Conservation (phyloP, 2,329 filamentous ascomycete genomes). For the Trichoderma atrobrunneum region DNA sequence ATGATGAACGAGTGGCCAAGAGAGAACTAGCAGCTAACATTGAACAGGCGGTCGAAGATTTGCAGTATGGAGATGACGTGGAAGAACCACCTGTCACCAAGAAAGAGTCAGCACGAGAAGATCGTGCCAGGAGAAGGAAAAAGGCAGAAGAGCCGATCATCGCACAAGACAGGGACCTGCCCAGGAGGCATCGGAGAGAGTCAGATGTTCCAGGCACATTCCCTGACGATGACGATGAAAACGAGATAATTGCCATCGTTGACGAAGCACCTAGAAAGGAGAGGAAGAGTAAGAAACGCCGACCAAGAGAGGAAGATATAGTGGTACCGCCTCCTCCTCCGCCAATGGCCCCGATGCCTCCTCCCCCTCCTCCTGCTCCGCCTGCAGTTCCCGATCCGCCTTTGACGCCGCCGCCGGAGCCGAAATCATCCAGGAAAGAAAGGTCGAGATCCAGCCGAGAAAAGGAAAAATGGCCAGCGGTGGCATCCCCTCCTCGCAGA, state of each 20-base stretch:
- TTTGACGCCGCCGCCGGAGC: constrained; percentile 51
- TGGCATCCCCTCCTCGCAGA: constrained; percentile 44
- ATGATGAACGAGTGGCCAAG: constrained; percentile 23
- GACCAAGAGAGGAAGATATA: constrained; percentile 20
- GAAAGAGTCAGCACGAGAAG: background rate
- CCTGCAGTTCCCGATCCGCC: constrained; percentile 48
- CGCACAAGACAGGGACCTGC: constrained; percentile 23
- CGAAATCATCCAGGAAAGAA: constrained; percentile 67
- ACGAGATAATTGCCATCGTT: constrained; percentile 50
- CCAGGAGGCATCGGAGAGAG: constrained; percentile 31
- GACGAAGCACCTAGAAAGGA: constrained; percentile 46
- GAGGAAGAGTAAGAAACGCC: constrained; percentile 38
- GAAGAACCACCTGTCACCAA: background rate
- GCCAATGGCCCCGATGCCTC: constrained; percentile 25
- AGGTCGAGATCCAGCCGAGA: constrained; percentile 73
- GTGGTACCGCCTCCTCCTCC: constrained; percentile 35
- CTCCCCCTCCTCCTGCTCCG: constrained; percentile 39
- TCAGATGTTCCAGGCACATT: constrained; percentile 51
- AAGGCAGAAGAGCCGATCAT: background rate
- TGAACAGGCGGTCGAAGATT: constrained; percentile 30
- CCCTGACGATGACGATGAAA: constrained; percentile 50
- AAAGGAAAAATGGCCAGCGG: constrained; percentile 67
- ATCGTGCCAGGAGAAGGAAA: background rate
- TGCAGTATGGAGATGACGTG: background rate
- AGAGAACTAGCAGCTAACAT: constrained; percentile 25